Evolutionary conservation across 257 asterid genomes (phyloP).

Genomic region (Nicotiana tomentosiformis): DNA sequence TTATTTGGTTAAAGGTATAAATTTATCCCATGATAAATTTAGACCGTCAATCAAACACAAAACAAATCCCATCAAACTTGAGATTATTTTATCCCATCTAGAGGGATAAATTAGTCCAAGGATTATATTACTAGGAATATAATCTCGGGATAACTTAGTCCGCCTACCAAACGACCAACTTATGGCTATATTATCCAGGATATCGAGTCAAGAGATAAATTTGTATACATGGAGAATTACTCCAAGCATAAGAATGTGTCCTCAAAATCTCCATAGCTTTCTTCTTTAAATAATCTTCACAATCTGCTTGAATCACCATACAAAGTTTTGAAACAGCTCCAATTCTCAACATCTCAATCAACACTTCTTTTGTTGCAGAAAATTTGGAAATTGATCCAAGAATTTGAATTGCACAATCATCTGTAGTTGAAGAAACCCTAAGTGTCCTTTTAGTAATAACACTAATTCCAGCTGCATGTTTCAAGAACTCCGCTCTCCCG

Average conservation of each 20-base stretch:
- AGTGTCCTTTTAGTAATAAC: conserved; percentile 40
- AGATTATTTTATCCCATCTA: neutral
- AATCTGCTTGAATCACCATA: conserved; percentile 40
- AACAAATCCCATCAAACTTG: too few relatives aligned
- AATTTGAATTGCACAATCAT: conserved; percentile 46
- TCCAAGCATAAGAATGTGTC: conserved; percentile 41
- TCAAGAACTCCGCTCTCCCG: conserved; percentile 54
- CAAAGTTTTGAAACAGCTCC: conserved; percentile 59
- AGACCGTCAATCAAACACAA: too few relatives aligned
- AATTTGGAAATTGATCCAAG: conserved; percentile 33
- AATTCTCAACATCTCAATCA: conserved; percentile 47
- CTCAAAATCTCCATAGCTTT: conserved; percentile 48
- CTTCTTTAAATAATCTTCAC: conserved; percentile 29
- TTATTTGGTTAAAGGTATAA: too few relatives aligned
- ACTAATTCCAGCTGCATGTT: conserved; percentile 51
- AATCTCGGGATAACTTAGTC: too few relatives aligned
- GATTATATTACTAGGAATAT: too few relatives aligned
- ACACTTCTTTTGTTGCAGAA: conserved; percentile 34
- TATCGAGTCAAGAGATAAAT: conserved; percentile 21
- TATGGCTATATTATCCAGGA: neutral
- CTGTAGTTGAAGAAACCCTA: conserved; percentile 36
- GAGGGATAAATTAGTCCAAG: too few relatives aligned
- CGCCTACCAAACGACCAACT: too few relatives aligned
- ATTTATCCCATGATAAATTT: too few relatives aligned
- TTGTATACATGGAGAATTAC: conserved; percentile 42